phyloP scores from a whole-genome alignment of 192 early-diverging fungal species.

The Mortierella alpina region DNA sequence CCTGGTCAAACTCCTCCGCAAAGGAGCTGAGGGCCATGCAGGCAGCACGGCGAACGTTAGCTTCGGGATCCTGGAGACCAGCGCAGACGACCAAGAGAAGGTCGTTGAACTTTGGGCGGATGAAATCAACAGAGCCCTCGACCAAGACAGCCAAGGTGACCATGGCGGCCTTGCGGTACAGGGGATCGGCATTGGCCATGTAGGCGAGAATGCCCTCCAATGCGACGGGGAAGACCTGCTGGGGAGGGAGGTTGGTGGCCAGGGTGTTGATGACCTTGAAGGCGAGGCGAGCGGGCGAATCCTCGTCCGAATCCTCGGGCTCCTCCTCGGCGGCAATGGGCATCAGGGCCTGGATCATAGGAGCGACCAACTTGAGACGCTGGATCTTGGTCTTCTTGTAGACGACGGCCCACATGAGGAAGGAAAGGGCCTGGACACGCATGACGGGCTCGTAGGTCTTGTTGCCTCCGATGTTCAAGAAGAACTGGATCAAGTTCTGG shows the following conservation, averaged over 20 bases:
- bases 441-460: conserved; percentile 73
- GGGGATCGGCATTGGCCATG: conserved; percentile 81
- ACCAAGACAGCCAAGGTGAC: conserved; percentile 79
- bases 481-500: conserved; percentile 84
- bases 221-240: conserved; percentile 87
- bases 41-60: conserved; percentile 82
- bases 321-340: conserved; percentile 88
- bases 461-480: conserved; percentile 78
- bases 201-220: conserved; percentile 78
- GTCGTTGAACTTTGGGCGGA: conserved; percentile 81
- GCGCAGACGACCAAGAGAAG: conserved; percentile 79
- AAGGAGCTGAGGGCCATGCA: conserved; percentile 88
- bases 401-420: conserved; percentile 79
- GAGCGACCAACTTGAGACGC: conserved; percentile 84
- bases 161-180: conserved; percentile 88
- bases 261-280: conserved; percentile 80
- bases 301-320: conserved; percentile 83
- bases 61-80: conserved; percentile 85
- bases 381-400: conserved; percentile 89
- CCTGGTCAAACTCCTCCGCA: conserved; percentile 84
- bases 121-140: conserved; percentile 90
- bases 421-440: conserved; percentile 85
- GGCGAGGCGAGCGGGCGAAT: conserved; percentile 77
- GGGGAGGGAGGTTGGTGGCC: conserved; percentile 85
- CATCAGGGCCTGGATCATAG: conserved; percentile 82